Base-by-base conservation (phyloP, 2,329 filamentous ascomycete genomes). In the Diplocarpon rosae region DNA sequence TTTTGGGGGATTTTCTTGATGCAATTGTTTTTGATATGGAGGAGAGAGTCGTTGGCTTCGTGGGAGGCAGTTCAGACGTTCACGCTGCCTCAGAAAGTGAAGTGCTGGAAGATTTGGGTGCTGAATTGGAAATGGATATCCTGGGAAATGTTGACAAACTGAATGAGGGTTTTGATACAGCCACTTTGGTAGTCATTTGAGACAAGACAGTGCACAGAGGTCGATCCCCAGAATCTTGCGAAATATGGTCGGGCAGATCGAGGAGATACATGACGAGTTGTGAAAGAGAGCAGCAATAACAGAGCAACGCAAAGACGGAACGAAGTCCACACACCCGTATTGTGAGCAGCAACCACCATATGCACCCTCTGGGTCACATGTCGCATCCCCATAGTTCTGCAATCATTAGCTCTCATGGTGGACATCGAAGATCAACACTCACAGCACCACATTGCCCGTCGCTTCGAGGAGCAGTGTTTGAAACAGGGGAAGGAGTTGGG, bases 321-420 rank as follows among this genome's bases (percentile, higher is more conserved):
- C 35, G 37, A 16, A 29, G 10, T 32, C 30, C 20, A 52, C 56
- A n/a, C 52, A 56, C 56, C 59, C 59, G 37, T 54, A 59, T 20
- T 44, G 20, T 11, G 58, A 61, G 44, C 59, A 61, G 36, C 59
- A 62, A 1, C 56, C 56, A 33, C 59, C 59, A 47, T 50, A 59
- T 13, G 47, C 32, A 24, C 56, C 57, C 15, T 40, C 48, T 3
- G 57, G 32, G 47, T 61, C 58, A 46, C 59, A 62, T 20, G 46
- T 54, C 16, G 58, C 52, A 39, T 51, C 52, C 9, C 48, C 55
- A 42, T 56, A 59, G 30, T 46, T 50, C 51, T 52, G 28, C 11
- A 17, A 5, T 15, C 16, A 20, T 48, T 29, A 52, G 50, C 30
- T 31, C 37, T 50, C 2, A 11, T 14, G 2, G 20, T 14, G 24